Evolutionary conservation across 176 grass and related monocot species (phyloP).

Genomic region (Hordeum vulgare): DNA sequence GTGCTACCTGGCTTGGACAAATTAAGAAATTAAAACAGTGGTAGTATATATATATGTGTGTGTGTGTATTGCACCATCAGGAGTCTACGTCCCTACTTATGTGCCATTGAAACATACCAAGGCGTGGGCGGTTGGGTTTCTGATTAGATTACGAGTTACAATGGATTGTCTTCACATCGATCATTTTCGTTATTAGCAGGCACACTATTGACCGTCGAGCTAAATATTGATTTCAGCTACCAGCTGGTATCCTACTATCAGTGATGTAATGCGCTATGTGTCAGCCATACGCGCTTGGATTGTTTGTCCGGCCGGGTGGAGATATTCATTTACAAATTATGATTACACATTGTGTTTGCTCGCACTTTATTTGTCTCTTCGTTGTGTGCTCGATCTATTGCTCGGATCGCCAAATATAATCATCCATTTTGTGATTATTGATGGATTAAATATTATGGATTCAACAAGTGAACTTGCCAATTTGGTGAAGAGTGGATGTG

Average conservation of each 20-base stretch:
- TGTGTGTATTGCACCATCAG: conserved; percentile 23
- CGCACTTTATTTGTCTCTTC: neutral
- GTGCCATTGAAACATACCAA: conserved; percentile 13
- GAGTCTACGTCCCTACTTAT: neutral
- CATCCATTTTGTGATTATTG: neutral
- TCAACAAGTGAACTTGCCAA: neutral
- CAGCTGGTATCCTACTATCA: neutral
- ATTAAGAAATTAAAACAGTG: neutral
- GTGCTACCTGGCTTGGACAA: neutral
- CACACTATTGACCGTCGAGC: neutral
- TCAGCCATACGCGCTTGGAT: neutral
- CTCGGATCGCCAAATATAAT: neutral
- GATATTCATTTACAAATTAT: neutral
- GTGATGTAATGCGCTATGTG: neutral
- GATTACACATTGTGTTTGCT: neutral
- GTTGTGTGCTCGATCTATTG: neutral
- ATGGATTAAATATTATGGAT: neutral
- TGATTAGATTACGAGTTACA: conserved; percentile 1
- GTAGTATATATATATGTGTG: no score
- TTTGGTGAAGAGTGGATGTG: no score
- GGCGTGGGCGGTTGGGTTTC: neutral
- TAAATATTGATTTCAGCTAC: conserved; percentile 19
- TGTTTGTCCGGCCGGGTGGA: conserved; percentile 11
- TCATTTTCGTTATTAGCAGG: conserved; percentile 6
- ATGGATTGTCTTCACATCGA: neutral